Evolutionary conservation across 106 monocot species (phyloP).

Genomic region (Acanthochlamys bracteata): DNA sequence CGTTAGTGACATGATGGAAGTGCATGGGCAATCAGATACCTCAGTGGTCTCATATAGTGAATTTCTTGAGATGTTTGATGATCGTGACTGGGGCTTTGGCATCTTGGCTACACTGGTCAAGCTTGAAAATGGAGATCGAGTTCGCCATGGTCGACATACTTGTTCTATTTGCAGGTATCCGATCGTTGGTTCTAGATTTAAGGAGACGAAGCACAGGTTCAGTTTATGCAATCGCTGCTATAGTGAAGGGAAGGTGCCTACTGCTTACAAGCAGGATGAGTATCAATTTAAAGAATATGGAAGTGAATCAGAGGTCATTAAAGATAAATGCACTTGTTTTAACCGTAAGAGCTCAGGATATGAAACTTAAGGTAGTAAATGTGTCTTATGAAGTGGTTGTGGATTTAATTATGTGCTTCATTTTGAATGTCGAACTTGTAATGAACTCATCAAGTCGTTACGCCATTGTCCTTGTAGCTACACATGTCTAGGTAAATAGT

Average conservation of each 20-base stretch:
- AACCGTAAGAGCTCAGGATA: slow-evolving; percentile 40
- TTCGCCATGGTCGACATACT: slow-evolving; percentile 61
- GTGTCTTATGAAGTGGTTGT: neutral
- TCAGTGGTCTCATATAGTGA: slow-evolving; percentile 65
- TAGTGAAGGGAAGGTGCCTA: slow-evolving; percentile 97
- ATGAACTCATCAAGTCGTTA: neutral
- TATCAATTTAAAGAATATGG: slow-evolving; percentile 94
- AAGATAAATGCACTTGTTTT: slow-evolving; percentile 95
- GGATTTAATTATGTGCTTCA: neutral
- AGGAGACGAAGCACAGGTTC: slow-evolving; percentile 66
- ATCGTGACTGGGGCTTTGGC: slow-evolving; percentile 97
- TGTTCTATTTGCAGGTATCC: slow-evolving; percentile 88
- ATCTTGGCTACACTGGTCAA: slow-evolving; percentile 79
- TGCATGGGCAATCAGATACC: slow-evolving; percentile 73
- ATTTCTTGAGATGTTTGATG: slow-evolving; percentile 93
- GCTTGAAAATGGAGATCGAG: slow-evolving; percentile 77
- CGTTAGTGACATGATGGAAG: slow-evolving; percentile 74
- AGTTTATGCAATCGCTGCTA: slow-evolving; percentile 89
- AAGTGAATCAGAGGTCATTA: slow-evolving; percentile 70
- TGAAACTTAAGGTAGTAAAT: slow-evolving; percentile 32
- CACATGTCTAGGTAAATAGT: neutral
- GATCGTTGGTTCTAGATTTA: slow-evolving; percentile 89
- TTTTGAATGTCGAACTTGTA: neutral
- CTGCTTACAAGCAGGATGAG: slow-evolving; percentile 75
- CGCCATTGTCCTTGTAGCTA: neutral